Conservation (phyloP, 805 yeast species). For the Candida piceae region DNA sequence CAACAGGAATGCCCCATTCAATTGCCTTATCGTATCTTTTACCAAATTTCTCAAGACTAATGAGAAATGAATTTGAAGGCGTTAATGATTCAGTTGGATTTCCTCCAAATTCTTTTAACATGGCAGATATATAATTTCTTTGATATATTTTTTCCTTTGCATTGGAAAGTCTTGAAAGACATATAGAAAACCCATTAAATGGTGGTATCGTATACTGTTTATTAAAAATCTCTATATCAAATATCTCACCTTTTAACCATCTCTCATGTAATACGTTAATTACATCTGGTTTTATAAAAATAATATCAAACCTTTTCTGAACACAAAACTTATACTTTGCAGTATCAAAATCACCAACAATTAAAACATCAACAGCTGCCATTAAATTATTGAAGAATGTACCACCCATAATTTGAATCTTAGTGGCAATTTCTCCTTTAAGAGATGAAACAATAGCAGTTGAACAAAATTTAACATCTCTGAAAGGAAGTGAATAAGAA, state of each 20-base stretch:
- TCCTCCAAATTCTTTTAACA: constrained; percentile 45
- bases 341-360: constrained; percentile 55
- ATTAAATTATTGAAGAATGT: constrained; percentile 49
- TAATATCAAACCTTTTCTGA: constrained; percentile 49
- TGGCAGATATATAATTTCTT: constrained; percentile 28
- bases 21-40: constrained; percentile 46
- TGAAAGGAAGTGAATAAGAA: constrained; percentile 32
- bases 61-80: constrained; percentile 36
- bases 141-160: constrained; percentile 19
- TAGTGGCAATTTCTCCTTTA: constrained; percentile 39
- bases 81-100: constrained; percentile 46
- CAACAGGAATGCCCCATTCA: constrained; percentile 48
- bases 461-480: constrained; percentile 49
- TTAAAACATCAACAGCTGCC: constrained; percentile 52
- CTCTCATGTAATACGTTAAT: constrained; percentile 39
- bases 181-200: constrained; percentile 41
- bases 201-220: constrained; percentile 32
- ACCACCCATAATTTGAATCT: constrained; percentile 57
- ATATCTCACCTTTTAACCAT: constrained; percentile 46
- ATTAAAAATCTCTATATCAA: constrained; percentile 11
- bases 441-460: constrained; percentile 43
- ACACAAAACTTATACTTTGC: constrained; percentile 52
- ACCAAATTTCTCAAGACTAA: constrained; percentile 49
- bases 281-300: constrained; percentile 45
- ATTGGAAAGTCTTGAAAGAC: constrained; percentile 37